Evolutionary conservation across 2,329 filamentous ascomycete genomes (phyloP).

Genomic region (Ophiocordyceps polyrhachis-furcata): DNA sequence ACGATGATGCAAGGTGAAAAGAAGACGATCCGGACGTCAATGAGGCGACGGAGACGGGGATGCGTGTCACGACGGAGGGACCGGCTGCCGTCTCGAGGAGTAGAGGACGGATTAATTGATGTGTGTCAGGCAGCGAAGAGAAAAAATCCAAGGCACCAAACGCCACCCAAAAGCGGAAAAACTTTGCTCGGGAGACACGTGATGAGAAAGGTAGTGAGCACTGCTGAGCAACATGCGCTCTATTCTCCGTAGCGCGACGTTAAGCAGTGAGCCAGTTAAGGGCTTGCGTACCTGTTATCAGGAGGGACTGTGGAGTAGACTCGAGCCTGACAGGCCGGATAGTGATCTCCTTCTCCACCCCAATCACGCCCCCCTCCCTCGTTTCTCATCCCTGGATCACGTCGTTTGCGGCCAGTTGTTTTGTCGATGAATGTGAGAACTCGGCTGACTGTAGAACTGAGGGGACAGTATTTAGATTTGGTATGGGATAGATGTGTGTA

Average conservation of each 20-base stretch:
- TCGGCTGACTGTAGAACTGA: too few relatives aligned
- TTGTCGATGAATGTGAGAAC: too few relatives aligned
- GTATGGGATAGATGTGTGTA: too few relatives aligned
- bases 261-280: too few relatives aligned
- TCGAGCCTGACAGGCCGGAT: neutral
- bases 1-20: neutral
- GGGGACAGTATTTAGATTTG: too few relatives aligned
- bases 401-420: neutral
- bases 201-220: neutral
- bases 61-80: neutral
- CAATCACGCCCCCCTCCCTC: too few relatives aligned
- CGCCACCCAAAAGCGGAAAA: neutral
- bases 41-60: neutral
- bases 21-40: neutral
- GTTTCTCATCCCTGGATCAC: too few relatives aligned
- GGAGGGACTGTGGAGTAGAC: too few relatives aligned
- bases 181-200: neutral
- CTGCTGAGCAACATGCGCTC: neutral
- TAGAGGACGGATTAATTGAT: neutral
- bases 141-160: neutral
- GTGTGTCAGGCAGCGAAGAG: constrained; percentile 17
- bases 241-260: neutral
- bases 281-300: too few relatives aligned
- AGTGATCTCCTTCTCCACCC: neutral
- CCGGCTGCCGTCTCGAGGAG: neutral